These are phyloP conservation scores for Pyrenophora graminea DNA, from an alignment of 2,329 filamentous ascomycete genomes.

Conservation along the genomic window DNA sequence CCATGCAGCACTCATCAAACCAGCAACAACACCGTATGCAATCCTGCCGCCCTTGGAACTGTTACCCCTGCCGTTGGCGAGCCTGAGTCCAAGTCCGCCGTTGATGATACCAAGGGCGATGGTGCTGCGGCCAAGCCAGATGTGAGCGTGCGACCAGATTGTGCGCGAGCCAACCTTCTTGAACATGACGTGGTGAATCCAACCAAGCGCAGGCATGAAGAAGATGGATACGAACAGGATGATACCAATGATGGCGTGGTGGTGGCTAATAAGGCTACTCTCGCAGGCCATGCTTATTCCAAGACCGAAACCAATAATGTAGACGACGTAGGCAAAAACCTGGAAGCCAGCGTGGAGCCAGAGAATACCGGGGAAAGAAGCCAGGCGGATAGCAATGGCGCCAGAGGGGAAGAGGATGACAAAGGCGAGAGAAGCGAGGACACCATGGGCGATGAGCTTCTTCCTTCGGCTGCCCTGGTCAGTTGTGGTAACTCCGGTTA, in stretches of 20 bases:
- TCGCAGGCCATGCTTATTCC: constrained; percentile 56
- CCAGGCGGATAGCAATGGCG: constrained; percentile 50
- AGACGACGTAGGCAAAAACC: constrained; percentile 53
- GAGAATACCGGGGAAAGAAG: constrained; percentile 49
- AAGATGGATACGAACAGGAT: constrained; percentile 56
- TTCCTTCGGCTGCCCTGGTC: constrained; percentile 12
- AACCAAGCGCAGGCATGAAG: constrained; percentile 59
- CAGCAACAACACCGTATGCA: constrained; percentile 57
- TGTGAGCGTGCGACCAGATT: constrained; percentile 55
- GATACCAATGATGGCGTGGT: constrained; percentile 61
- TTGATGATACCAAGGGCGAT: constrained; percentile 61
- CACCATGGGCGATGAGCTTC: constrained; percentile 51
- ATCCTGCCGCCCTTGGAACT: constrained; percentile 45
- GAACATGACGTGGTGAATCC: constrained; percentile 58
- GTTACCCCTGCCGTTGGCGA: constrained; percentile 48
- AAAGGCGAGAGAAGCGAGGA: constrained; percentile 51
- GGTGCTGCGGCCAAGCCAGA: constrained; percentile 59
- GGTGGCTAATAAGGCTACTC: constrained; percentile 41
- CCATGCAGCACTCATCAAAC: constrained; percentile 49
- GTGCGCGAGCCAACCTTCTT: constrained; percentile 53
- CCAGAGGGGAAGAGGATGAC: constrained; percentile 53
- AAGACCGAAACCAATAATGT: constrained; percentile 55
- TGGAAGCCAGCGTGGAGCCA: constrained; percentile 56
- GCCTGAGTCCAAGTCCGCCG: constrained; percentile 58
- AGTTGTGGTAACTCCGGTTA: too few relatives aligned